Evolutionary conservation across 2,329 filamentous ascomycete genomes (phyloP), one percentile per base, ranked within the genome.

Genomic region (Aspergillus neoniger): DNA sequence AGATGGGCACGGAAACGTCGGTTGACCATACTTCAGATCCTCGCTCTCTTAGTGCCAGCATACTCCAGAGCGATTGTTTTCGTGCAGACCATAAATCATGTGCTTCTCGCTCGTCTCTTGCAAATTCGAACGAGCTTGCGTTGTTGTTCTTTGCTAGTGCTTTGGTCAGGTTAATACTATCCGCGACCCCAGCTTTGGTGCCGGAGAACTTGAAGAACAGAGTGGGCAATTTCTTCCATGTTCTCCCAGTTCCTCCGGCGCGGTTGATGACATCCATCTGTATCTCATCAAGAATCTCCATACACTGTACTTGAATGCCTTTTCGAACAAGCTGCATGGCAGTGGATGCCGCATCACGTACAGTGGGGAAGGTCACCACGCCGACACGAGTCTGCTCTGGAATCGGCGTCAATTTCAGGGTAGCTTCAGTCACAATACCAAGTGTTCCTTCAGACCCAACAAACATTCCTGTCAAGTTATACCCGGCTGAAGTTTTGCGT

Each of bases 151-250:
- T 86, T 0, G 91, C 85, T 51, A 96, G 89, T 9, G 80, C 76
- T 65, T 87, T 86, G 1, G 94, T 91, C 54, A 86, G 79, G 9
- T 79, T 76, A 53, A 95, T 88, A 69, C 93, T 91, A 69, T 96
- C 91, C 62, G 85, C 83, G 4, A 96, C 91, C n/a, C 89, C 86
- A 23, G 85, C 85, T 65, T 87, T 88, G 1, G 91, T 92, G 17
- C 92, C 92, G 1, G 90, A 88, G 72, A 96, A 87, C 65, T 81
- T 80, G 71, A 79, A 80, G 67, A 80, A 80, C 2, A 79, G 67
- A 9, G 77, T 79, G 7, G 77, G 77, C 10, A 72, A 67, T 36
- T 73, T 75, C 57, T 74, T 73, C 77, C 77, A 80, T 5, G 64
- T 72, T 3, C 82, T 80, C 17, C 82, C 82, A 0, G 86, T 87